Conservation (phyloP, 768 basidiomycete genomes). For the Podaxis sp. region DNA sequence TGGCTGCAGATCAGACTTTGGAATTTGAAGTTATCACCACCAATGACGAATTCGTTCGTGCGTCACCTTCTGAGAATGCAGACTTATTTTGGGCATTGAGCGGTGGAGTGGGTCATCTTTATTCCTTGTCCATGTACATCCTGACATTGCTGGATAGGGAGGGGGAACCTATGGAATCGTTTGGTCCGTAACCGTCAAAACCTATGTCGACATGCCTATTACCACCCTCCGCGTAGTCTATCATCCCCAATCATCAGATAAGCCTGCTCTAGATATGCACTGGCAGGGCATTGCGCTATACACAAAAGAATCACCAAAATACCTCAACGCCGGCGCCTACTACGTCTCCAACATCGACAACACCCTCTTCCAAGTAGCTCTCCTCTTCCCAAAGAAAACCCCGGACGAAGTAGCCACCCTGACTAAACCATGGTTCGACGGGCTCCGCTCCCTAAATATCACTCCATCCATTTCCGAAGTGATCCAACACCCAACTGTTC, state of each 20-base stretch:
- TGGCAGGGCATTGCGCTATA: slow-evolving; percentile 18
- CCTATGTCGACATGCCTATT: slow-evolving; percentile 17
- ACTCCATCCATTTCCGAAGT: slow-evolving; percentile 1
- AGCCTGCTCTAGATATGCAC: slow-evolving; percentile 9
- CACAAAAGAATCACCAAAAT: slow-evolving; percentile 15
- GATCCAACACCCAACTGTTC: slow-evolving; percentile 16
- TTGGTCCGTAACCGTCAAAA: slow-evolving; percentile 20
- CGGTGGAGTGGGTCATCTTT: slow-evolving; percentile 33
- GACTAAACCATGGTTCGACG: slow-evolving; percentile 5
- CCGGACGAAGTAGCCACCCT: not conserved
- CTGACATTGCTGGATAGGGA: not conserved
- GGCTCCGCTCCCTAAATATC: not conserved
- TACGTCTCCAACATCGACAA: slow-evolving; percentile 15
- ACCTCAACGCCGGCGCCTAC: slow-evolving; percentile 16
- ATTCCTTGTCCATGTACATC: fast-evolving
- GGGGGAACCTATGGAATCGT: slow-evolving; percentile 14
- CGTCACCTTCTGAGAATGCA: slow-evolving; percentile 34
- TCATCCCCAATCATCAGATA: slow-evolving; percentile 5
- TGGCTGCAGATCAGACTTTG: slow-evolving; percentile 30
- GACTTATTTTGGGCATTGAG: slow-evolving; percentile 46
- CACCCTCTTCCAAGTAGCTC: slow-evolving; percentile 16
- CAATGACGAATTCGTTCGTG: slow-evolving; percentile 34
- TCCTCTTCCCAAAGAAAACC: slow-evolving; percentile 18
- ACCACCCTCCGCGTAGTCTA: slow-evolving; percentile 14
- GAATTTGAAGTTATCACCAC: slow-evolving; percentile 43